Evolutionary conservation across 1,284 basidiomycete species (phyloP).

Genomic region (Ganoderma lingzhi): DNA sequence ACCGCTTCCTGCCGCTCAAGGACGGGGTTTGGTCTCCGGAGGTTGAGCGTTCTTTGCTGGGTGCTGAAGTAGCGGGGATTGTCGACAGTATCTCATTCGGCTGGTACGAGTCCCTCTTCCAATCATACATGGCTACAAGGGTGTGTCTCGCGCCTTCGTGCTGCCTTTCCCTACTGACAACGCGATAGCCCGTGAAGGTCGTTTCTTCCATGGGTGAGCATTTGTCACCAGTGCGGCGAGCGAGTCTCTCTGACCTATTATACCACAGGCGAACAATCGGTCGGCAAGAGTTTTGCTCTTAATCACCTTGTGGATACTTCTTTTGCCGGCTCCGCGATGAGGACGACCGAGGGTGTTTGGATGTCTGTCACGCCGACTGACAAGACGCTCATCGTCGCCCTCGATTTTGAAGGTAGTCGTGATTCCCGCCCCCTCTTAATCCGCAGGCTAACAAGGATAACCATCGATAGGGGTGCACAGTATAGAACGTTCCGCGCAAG

Average conservation of each 20-base stretch:
- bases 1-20: slow-evolving; percentile 66
- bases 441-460: not conserved
- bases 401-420: slow-evolving; percentile 66
- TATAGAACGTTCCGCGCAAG: slow-evolving; percentile 68
- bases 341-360: slow-evolving; percentile 75
- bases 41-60: slow-evolving; percentile 60
- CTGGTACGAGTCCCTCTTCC: slow-evolving; percentile 72
- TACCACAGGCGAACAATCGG: slow-evolving; percentile 61
- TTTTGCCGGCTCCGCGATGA: slow-evolving; percentile 72
- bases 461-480: slow-evolving; percentile 60
- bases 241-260: slow-evolving; percentile 19
- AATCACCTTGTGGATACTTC: slow-evolving; percentile 72
- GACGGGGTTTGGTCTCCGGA: slow-evolving; percentile 61
- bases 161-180: slow-evolving; percentile 4
- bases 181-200: slow-evolving; percentile 62
- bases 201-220: slow-evolving; percentile 69
- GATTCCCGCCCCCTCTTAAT: no score
- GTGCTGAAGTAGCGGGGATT: slow-evolving; percentile 65
- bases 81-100: slow-evolving; percentile 64
- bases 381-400: slow-evolving; percentile 60
- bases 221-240: not conserved
- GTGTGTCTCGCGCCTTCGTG: slow-evolving; percentile 39
- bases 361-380: slow-evolving; percentile 71
- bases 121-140: slow-evolving; percentile 67
- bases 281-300: slow-evolving; percentile 67